Conservation (phyloP, 441 rosid species). For the Metrosideros polymorpha region DNA sequence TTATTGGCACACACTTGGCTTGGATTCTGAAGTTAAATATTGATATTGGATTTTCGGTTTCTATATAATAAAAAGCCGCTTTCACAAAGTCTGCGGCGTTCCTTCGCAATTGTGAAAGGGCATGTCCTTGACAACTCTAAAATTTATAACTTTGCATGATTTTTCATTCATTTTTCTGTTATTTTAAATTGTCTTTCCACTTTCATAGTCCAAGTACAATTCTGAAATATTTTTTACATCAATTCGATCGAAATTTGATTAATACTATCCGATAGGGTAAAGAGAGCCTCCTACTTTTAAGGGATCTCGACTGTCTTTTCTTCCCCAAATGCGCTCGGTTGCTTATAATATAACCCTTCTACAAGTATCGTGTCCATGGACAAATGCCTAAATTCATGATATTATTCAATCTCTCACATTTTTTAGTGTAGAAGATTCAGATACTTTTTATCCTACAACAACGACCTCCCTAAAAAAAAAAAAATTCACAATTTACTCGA, state of each 20-base stretch:
- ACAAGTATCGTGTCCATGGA: not conserved
- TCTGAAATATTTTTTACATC: too few relatives aligned
- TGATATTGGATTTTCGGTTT: not conserved
- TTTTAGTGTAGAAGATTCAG: not conserved
- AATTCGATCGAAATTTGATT: too few relatives aligned
- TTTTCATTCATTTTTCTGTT: not conserved
- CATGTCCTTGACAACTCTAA: not conserved
- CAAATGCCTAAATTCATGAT: too few relatives aligned
- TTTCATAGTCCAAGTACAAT: too few relatives aligned
- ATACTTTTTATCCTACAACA: too few relatives aligned
- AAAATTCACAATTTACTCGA: not conserved
- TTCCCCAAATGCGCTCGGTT: not conserved
- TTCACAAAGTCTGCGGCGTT: not conserved
- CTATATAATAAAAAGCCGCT: not conserved
- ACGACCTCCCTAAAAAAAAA: too few relatives aligned
- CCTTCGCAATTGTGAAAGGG: not conserved
- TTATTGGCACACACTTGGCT: not conserved
- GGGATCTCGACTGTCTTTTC: not conserved
- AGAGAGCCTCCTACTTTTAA: too few relatives aligned
- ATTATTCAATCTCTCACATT: too few relatives aligned
- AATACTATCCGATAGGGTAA: too few relatives aligned
- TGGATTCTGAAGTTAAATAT: not conserved
- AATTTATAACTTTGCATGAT: not conserved
- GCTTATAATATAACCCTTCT: too few relatives aligned
- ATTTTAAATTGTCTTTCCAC: not conserved